These are phyloP conservation scores for Lactifluus hygrophoroides DNA, from an alignment of 768 basidiomycete species.

Conservation along the genomic window DNA sequence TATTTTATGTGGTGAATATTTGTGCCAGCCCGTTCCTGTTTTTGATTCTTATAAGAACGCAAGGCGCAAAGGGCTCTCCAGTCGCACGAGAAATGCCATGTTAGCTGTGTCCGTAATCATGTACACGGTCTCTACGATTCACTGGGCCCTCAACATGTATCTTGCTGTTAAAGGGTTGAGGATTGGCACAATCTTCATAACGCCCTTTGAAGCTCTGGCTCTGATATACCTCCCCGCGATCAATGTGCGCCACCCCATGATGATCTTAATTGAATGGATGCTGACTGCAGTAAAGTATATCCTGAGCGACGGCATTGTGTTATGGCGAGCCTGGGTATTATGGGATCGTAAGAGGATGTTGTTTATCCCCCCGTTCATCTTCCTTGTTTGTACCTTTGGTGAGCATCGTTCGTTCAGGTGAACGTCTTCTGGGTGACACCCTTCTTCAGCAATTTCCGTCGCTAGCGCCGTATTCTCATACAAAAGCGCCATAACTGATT, in stretches of 20 bases:
- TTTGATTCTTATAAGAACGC: neutral
- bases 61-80: neutral
- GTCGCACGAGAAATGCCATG: neutral
- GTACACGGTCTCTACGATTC: neutral
- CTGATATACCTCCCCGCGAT: neutral
- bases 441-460: neutral
- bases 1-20: too few relatives aligned
- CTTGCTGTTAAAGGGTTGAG: neutral
- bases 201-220: neutral
- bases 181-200: neutral
- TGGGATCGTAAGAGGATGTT: neutral
- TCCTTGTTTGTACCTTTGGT: neutral
- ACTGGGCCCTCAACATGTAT: neutral
- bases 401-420: neutral
- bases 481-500: neutral
- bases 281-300: neutral
- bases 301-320: slow-evolving; percentile 4
- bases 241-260: neutral
- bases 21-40: neutral
- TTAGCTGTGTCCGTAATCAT: neutral
- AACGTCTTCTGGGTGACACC: neutral
- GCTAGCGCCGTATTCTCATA: neutral
- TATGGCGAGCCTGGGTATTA: slow-evolving; percentile 12
- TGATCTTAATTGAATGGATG: neutral
- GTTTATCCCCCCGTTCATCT: neutral